Base-by-base conservation (phyloP, 225 moss, liverwort and hornwort species). In the Bryum argenteum region DNA sequence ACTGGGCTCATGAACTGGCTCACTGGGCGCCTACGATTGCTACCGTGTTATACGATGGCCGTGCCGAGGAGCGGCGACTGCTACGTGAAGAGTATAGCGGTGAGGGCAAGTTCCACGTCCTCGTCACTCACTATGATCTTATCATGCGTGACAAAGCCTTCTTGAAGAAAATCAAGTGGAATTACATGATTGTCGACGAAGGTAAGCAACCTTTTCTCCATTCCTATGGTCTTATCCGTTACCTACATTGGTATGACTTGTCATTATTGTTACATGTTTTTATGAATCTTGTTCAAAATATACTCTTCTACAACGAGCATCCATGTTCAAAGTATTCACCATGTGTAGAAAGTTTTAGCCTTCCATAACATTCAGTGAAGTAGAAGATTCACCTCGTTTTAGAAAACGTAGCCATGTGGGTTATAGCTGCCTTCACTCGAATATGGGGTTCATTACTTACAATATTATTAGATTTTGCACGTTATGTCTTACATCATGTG, bases 81-180 rank as follows among this genome's bases (percentile, higher is more conserved):
- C 69, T 98, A 51, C 84, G 98, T 6, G 98, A 98, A 69, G 98
- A 98, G 84, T 88, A 89, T 58, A 76, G 77, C 2, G 87, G 80
- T 28, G 98, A 94, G 69, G 88, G 91, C 53, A 98, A 94, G 82
- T 98, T 98, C 61, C 82, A 84, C 54, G 98, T 98, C 63, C 71
- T 98, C 38, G 85, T 98, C 50, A 98, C 98, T 12, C 98, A 98
- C 74, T 98, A 98, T 70, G 98, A 98, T 77, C 94, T 98, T 43
- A 92, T 98, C 76, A 98, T 98, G 98, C 89, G 98, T 10, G 98
- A 98, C 76, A 98, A 98, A 78, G 90, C 94, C 9, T 98, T 91
- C 58, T 67, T 98, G 81, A 98, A 92, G 73, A 98, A 98, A 71
- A 92, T 94, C 37, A 81, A 81, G 59, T 98, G 97, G 97, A 82